phyloP scores from a whole-genome alignment of 2,329 filamentous ascomycete genomes.

The Fusarium secorum region DNA sequence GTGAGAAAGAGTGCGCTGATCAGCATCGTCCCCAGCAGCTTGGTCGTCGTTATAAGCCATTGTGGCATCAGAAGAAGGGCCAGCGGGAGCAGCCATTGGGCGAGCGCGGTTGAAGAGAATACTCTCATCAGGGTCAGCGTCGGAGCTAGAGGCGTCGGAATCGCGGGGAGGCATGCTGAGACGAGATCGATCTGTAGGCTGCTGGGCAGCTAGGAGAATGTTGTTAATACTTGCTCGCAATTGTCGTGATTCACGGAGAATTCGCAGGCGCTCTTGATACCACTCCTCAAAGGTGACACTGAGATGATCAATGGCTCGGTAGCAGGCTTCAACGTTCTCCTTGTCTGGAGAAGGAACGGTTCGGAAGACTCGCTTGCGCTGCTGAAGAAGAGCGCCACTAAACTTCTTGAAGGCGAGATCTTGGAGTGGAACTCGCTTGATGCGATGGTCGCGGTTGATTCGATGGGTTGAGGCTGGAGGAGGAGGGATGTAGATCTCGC shows the following conservation, averaged over 20 bases:
- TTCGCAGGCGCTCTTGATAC: conserved; percentile 1
- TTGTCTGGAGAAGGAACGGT: conserved; percentile 38
- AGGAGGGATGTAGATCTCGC: not conserved
- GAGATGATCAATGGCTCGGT: conserved; percentile 24
- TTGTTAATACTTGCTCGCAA: conserved; percentile 20
- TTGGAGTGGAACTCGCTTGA: conserved; percentile 40
- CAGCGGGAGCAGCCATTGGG: conserved; percentile 21
- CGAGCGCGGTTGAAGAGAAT: conserved; percentile 45
- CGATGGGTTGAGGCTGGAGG: not conserved
- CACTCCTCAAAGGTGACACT: conserved; percentile 3
- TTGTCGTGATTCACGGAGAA: not conserved
- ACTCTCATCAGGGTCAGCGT: conserved; percentile 47
- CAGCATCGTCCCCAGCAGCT: conserved; percentile 23
- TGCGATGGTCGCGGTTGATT: conserved; percentile 10
- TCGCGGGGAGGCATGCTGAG: conserved; percentile 49
- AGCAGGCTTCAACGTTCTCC: conserved; percentile 40
- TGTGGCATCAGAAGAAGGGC: conserved; percentile 40
- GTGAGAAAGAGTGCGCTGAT: conserved; percentile 38
- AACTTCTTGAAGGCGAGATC: conserved; percentile 38
- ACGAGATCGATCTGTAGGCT: conserved; percentile 40
- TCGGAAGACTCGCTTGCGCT: conserved; percentile 32
- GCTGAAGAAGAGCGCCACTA: conserved; percentile 31
- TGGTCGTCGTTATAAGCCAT: conserved; percentile 43
- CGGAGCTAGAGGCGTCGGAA: conserved; percentile 49
- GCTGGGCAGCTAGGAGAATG: conserved; percentile 41